Evolutionary conservation across 2,329 filamentous ascomycete genomes (phyloP).

Genomic region (Elsinoe australis): DNA sequence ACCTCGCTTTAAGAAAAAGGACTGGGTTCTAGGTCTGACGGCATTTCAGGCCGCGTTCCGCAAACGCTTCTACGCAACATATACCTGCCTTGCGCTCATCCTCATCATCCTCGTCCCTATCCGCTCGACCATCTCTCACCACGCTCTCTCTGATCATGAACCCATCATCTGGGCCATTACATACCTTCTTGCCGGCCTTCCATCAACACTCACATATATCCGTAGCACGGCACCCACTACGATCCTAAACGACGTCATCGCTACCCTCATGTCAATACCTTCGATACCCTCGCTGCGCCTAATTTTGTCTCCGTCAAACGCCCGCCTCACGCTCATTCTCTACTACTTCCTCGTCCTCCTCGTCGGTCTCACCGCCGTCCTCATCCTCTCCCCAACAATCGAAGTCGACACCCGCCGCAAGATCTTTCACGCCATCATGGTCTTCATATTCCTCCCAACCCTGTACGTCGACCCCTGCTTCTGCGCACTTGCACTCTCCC

Average conservation of each 20-base stretch:
- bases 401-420: slow-evolving; percentile 95
- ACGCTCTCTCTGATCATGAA: slow-evolving; percentile 64
- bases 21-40: slow-evolving; percentile 56
- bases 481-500: slow-evolving; percentile 66
- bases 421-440: slow-evolving; percentile 98
- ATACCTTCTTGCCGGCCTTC: slow-evolving; percentile 76
- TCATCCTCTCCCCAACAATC: slow-evolving; percentile 68
- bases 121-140: slow-evolving; percentile 57
- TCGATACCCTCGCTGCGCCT: slow-evolving; percentile 53
- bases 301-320: slow-evolving; percentile 67
- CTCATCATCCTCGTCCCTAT: slow-evolving; percentile 63
- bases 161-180: slow-evolving; percentile 88
- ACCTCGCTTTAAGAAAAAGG: neutral
- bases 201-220: slow-evolving; percentile 59
- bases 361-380: slow-evolving; percentile 65
- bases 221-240: slow-evolving; percentile 32
- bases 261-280: slow-evolving; percentile 69
- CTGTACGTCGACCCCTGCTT: slow-evolving; percentile 82
- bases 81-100: slow-evolving; percentile 63
- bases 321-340: slow-evolving; percentile 63
- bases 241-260: slow-evolving; percentile 37
- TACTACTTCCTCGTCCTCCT: slow-evolving; percentile 68
- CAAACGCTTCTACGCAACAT: slow-evolving; percentile 77
- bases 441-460: slow-evolving; percentile 83
- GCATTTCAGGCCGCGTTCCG: slow-evolving; percentile 64